Evolutionary conservation across 2,329 filamentous ascomycete species (phyloP), one percentile per base, ranked within the genome.

Genomic region (Pseudocercospora fijiensis): DNA sequence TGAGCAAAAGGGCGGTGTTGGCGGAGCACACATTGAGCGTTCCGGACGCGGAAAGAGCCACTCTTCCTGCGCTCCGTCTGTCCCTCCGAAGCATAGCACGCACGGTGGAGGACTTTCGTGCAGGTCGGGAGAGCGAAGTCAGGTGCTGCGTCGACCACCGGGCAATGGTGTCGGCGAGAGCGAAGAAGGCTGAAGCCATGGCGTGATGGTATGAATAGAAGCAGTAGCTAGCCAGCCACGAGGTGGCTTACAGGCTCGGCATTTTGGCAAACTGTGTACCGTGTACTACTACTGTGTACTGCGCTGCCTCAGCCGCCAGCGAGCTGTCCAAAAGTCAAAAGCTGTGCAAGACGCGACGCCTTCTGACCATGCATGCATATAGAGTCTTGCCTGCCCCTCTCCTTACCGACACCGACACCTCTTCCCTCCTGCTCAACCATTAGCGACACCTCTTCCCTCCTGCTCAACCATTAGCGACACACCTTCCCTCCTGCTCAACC

Each of bases 161-260:
- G 58, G 52, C 37, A 30, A 43, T 51, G 11, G 37, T 22, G 53
- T 61, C 62, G 62, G 62, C 24, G 53, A 57, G 27, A 26, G 62
- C 62, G 62, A 64, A 45, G 52, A 49, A 49, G 62, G 62, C 53
- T 61, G 62, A 64, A 47, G n/a, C 28, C 57, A 20, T 43, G 37
- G 62, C n/a, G 37, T 49, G 56, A 43, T 30, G 24, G 24, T 52
- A 22, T 51, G 49, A 16, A 18, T 28, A 47, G 20, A 24, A 37
- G 13, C 33, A 47, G 20, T 41, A 37, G 13, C 33, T 28, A 45
- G 37, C 53, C 8, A 52, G 60, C 61, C 58, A 61, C 52, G 53
- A 58, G 62, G 62, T 58, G 62, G 62, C 62, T 61, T 64, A 58
- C 62, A 64, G 58, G 55, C 55, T 58, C 33, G 28, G 58, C 27